Conservation (phyloP, 768 basidiomycete genomes). For the Cubamyces sp. region DNA sequence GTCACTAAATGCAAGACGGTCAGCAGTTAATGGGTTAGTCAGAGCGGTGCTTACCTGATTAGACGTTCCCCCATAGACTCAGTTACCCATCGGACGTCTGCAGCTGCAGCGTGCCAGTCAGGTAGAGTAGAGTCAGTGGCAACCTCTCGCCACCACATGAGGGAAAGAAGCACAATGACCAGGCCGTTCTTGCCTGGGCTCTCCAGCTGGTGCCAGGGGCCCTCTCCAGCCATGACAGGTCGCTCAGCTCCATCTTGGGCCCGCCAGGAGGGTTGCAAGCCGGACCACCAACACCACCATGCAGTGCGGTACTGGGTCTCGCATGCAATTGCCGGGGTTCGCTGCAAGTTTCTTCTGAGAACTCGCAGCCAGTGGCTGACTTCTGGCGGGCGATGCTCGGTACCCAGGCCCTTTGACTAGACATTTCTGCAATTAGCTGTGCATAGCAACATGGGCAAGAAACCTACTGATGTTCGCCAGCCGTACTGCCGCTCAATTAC, state of each 20-base stretch:
- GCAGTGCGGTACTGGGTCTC: not conserved
- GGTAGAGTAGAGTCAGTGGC: not conserved
- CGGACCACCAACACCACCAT: not conserved
- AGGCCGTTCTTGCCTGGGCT: constrained; percentile 1
- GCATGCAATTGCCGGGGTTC: not conserved
- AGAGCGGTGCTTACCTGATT: too few species aligned
- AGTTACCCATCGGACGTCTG: too few species aligned
- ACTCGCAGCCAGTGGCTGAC: not conserved
- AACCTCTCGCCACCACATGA: not conserved
- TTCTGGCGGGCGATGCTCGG: not conserved
- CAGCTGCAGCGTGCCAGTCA: too few species aligned
- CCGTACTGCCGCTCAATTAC: not conserved
- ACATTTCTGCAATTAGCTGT: not conserved
- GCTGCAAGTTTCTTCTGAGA: not conserved
- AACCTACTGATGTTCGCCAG: not conserved
- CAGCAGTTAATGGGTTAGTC: too few species aligned
- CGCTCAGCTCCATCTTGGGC: not conserved
- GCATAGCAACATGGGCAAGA: not conserved
- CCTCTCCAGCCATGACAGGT: not conserved
- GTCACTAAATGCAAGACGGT: too few species aligned
- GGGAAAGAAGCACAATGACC: not conserved
- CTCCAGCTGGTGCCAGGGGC: not conserved
- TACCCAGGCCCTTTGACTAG: not conserved
- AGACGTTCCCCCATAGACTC: too few species aligned
- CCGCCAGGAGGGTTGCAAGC: not conserved